Base-by-base conservation (phyloP, 1,284 basidiomycete genomes). In the Coniophora puteana region DNA sequence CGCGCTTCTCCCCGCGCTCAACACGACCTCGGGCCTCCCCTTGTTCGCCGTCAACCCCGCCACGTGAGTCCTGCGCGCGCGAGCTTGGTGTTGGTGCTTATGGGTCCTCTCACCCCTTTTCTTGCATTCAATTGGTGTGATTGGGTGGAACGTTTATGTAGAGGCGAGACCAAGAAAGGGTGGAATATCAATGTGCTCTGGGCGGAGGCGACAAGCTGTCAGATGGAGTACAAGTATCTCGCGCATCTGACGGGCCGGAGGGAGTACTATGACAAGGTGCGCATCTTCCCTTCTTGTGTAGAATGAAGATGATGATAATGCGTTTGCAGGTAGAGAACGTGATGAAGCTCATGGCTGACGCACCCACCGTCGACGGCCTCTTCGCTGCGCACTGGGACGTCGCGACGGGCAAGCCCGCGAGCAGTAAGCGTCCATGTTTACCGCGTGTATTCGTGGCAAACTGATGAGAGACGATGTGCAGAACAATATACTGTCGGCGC, bases 161-260 rank as follows among this genome's bases (percentile, higher is more conserved):
- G 69, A 20, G 67, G 68, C 11, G 36, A 51, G 10, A 62, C 61
- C 1, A 44, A 44, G 27, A 24, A 28, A 3, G 65, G 68, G 16
- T 71, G 67, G 65, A 58, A 46, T 51, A 11, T 41, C 63, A 46
- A 47, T 36, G 54, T 59, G 10, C 50, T 68, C 13, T 68, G 62
- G 55, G 67, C 78, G 1, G 78, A 80, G 53, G 65, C 71, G 1
- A 61, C 71, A 6, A 77, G 69, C 41, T 78, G 75, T 53, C 79
- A 80, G 50, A 57, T 83, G 49, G 80, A 83, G 57, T 80, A 72
- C 60, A 76, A 76, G 41, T 83, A 81, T 49, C 71, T 83, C 10
- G 78, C 80, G 0, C 76, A 80, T 47, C 54, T 79, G 33, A 83
- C 79, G 0, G 79, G 78, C 1, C 68, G 68, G 31, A 59, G 63